phyloP scores from a whole-genome alignment of 129 eudicot genomes.

The Silybum marianum region DNA sequence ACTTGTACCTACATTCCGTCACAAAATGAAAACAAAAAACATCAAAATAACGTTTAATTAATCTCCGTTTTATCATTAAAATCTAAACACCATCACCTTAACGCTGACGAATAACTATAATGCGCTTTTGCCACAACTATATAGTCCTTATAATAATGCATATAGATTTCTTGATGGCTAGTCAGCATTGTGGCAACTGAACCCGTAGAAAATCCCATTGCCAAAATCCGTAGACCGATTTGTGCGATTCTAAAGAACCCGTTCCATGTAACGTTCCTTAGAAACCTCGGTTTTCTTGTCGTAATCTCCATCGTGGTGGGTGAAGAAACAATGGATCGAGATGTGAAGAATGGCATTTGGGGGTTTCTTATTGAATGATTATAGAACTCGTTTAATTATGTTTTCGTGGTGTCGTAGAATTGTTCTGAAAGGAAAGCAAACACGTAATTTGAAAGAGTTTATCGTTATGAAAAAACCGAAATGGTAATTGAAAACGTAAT shows the following conservation, averaged over 20 bases:
- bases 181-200: slow-evolving; percentile 25
- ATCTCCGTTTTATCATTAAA: neutral
- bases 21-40: slow-evolving; percentile 11
- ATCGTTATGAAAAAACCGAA: slow-evolving; percentile 2
- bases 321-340: neutral
- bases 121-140: slow-evolving; percentile 34
- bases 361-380: neutral
- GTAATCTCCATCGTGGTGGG: slow-evolving; percentile 9
- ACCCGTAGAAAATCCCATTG: slow-evolving; percentile 22
- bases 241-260: slow-evolving; percentile 18
- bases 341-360: neutral
- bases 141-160: slow-evolving; percentile 6
- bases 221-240: slow-evolving; percentile 29
- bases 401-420: neutral
- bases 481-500: slow-evolving; percentile 22
- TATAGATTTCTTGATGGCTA: slow-evolving; percentile 29
- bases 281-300: neutral
- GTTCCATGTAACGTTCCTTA: slow-evolving; percentile 7
- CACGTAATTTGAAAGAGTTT: neutral
- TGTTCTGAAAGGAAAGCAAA: neutral
- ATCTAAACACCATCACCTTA: slow-evolving; percentile 16
- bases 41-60: neutral
- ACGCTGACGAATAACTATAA: slow-evolving; percentile 27
- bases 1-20: slow-evolving; percentile 26
- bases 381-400: neutral